Percentiles rank a stretch among this genome's conserved stretches.
These are phyloP conservation scores for Stagonosporopsis tanaceti DNA, from an alignment of 2,329 filamentous ascomycete genomes.

Conservation along the genomic window DNA sequence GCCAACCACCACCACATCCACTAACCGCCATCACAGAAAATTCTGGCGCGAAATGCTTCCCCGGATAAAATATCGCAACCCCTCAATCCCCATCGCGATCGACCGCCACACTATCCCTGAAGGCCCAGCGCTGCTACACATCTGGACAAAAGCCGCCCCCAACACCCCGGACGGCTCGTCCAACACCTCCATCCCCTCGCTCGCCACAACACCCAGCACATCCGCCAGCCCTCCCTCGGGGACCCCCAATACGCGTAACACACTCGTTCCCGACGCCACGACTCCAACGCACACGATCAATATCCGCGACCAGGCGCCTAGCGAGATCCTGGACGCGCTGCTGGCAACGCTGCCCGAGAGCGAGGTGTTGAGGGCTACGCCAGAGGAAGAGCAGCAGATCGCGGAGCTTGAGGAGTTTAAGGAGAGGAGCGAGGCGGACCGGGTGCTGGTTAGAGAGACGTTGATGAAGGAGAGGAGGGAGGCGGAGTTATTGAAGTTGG, in stretches of 20 bases:
- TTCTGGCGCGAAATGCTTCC: constrained; percentile 88
- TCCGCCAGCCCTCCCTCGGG: constrained; percentile 25
- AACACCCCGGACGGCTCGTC: constrained; percentile 14
- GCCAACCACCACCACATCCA: background rate
- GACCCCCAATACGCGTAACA: constrained; percentile 35
- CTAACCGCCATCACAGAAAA: constrained; percentile 63
- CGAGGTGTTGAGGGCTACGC: constrained; percentile 62
- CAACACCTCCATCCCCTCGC: constrained; percentile 22
- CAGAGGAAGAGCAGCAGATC: constrained; percentile 67
- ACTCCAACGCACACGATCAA: constrained; percentile 55
- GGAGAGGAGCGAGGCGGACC: constrained; percentile 62
- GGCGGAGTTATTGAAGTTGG: constrained; percentile 64
- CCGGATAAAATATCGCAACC: constrained; percentile 94
- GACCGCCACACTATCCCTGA: constrained; percentile 66
- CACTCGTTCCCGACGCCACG: constrained; percentile 39
- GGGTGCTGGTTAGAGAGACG: constrained; percentile 61
- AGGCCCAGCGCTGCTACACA: constrained; percentile 42
- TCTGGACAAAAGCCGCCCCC: constrained; percentile 36
- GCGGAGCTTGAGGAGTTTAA: constrained; percentile 64
- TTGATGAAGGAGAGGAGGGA: constrained; percentile 68
- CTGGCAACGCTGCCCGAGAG: constrained; percentile 69
- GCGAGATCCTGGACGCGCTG: constrained; percentile 70
- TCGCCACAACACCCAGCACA: constrained; percentile 24
- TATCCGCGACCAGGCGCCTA: constrained; percentile 69
- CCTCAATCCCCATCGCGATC: constrained; percentile 81